Evolutionary conservation across 2,329 filamentous ascomycete species (phyloP), one percentile per base, ranked within the genome.

Genomic region (Botrytis cinerea): DNA sequence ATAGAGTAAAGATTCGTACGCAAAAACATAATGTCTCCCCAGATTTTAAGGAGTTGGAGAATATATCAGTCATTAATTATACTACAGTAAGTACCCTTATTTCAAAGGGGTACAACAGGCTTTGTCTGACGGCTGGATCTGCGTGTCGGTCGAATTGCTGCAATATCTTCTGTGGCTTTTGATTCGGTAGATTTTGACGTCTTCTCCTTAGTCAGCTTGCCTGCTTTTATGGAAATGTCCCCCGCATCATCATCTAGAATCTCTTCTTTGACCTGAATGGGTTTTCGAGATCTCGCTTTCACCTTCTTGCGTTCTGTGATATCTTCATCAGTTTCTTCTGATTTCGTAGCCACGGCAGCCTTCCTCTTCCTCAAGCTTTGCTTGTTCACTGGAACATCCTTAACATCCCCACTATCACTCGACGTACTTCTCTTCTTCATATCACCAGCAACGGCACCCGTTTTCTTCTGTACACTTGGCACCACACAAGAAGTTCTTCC

Each of bases 401-500:
- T 43, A 45, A 57, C 9, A 22, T 22, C n/a, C 79, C 78, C 3
- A 83, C 54, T 85, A 80, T 83, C 85, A 48, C 87, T 87, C 7
- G 88, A 80, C 77, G 9, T 20, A 70, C 28, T 43, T 70, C 28
- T 54, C 40, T 82, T 74, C 61, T 80, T 79, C 18, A 76, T 54
- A 63, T 79, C 79, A 38, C 75, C 78, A 43, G 79, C 77, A 32
- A 79, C 76, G 43, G 75, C 68, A 12, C 79, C 80, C 4, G 79
- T 80, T 85, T 97, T 97, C 85, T 94, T 97, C 84, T 98, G 96
- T 43, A 96, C 84, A 20, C 86, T 89, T 0, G 94, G 94, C 0
- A 97, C 94, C 70, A 95, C 92, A 66, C 95, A 97, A 79, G 93
- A 97, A 5, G 96, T 98, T 63, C 96, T 86, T 2, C 95, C 95